Percentiles rank a stretch among this genome's conserved stretches.
Evolutionary conservation across 2,329 filamentous ascomycete species (phyloP).

Genomic region (Colletotrichum tamarilloi): DNA sequence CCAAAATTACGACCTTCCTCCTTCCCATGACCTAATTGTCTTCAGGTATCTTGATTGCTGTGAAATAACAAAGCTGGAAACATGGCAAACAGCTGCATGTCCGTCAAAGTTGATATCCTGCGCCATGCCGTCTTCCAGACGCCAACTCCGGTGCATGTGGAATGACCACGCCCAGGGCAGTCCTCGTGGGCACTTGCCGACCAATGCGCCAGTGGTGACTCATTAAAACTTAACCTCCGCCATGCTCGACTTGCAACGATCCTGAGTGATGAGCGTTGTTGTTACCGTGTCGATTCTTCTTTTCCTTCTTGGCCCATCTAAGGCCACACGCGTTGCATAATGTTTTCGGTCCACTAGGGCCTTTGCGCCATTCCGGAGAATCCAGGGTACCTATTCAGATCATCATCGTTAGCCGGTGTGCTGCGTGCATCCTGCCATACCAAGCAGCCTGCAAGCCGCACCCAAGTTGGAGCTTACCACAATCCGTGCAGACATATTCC

Average conservation of each 20-base stretch:
- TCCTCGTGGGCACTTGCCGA: not conserved
- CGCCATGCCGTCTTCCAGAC: slow-evolving; percentile 26
- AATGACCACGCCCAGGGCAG: not conserved
- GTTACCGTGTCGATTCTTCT: slow-evolving; percentile 64
- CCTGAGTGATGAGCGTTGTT: slow-evolving; percentile 16
- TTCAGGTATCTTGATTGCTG: slow-evolving; percentile 35
- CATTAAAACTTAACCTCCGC: slow-evolving; percentile 15
- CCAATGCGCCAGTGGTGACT: slow-evolving; percentile 14
- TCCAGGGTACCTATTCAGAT: slow-evolving; percentile 75
- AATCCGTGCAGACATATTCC: slow-evolving; percentile 96
- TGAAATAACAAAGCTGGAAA: slow-evolving; percentile 12
- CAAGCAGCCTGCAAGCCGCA: not conserved
- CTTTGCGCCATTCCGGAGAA: slow-evolving; percentile 95
- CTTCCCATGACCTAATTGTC: slow-evolving; percentile 19
- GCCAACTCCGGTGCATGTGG: slow-evolving; percentile 8
- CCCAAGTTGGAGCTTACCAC: slow-evolving; percentile 66
- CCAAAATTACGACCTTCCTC: slow-evolving; percentile 4
- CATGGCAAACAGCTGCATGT: slow-evolving; percentile 26
- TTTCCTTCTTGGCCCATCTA: slow-evolving; percentile 83
- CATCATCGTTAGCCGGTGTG: slow-evolving; percentile 1
- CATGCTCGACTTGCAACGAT: slow-evolving; percentile 29
- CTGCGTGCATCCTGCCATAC: not conserved
- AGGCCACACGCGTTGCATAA: slow-evolving; percentile 94
- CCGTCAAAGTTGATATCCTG: slow-evolving; percentile 22
- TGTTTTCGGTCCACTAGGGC: slow-evolving; percentile 91